phyloP scores from a whole-genome alignment of 2,329 filamentous ascomycete species.

The Neophaeococcomyces aloes region DNA sequence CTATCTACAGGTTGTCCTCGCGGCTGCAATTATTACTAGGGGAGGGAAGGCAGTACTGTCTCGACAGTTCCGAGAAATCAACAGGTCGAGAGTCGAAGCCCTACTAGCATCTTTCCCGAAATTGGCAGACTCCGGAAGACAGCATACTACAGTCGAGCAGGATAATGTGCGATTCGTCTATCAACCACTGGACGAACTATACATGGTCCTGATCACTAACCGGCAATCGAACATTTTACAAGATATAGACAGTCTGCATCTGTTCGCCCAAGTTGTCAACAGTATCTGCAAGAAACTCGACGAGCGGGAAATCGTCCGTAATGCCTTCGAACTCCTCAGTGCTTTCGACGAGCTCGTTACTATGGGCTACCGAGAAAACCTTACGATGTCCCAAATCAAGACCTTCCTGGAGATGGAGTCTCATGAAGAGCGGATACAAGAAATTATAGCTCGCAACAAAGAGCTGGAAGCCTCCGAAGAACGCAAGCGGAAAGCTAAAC shows the following conservation, averaged over 20 bases:
- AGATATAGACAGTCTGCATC: constrained; percentile 95
- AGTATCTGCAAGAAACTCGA: constrained; percentile 94
- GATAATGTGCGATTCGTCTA: constrained; percentile 99
- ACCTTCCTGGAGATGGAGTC: constrained; percentile 99
- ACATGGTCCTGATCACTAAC: constrained; percentile 99
- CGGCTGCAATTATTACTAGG: constrained; percentile 95
- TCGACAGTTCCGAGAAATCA: constrained; percentile 95
- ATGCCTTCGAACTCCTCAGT: constrained; percentile 91
- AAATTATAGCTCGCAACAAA: constrained; percentile 97
- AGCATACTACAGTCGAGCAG: constrained; percentile 97
- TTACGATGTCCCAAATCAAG: constrained; percentile 95
- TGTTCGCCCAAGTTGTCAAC: constrained; percentile 94
- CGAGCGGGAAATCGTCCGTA: constrained; percentile 86
- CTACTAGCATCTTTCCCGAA: constrained; percentile 96
- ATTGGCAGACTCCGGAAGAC: constrained; percentile 86
- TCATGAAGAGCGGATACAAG: constrained; percentile 97
- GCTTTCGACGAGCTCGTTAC: constrained; percentile 97
- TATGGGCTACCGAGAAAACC: constrained; percentile 87
- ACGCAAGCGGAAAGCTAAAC: constrained; percentile 96
- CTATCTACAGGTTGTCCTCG: constrained; percentile 67
- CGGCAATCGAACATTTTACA: constrained; percentile 98
- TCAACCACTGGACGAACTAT: constrained; percentile 95
- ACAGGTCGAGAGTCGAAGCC: constrained; percentile 89
- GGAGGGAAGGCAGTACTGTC: constrained; percentile 98
- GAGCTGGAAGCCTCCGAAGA: constrained; percentile 96